Percentiles rank a stretch among this genome's conserved stretches.
phyloP scores from a whole-genome alignment of 805 yeast genomes.

The Jamesozyma gamospora region DNA sequence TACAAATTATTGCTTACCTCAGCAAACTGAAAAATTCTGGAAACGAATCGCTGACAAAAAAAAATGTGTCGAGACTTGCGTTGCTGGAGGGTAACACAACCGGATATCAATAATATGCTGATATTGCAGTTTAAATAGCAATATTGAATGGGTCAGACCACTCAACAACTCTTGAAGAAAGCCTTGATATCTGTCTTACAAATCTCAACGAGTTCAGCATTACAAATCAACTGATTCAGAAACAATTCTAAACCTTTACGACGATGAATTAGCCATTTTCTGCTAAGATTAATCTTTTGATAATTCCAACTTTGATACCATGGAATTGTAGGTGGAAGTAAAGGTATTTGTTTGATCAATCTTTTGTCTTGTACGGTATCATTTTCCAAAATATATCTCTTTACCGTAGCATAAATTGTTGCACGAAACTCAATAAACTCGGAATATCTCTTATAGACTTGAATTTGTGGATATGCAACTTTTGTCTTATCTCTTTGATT shows the following conservation, averaged over 20 bases:
- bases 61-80: too few relatives aligned
- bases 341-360: slow-evolving; percentile 29
- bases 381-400: too few relatives aligned
- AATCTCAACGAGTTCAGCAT: slow-evolving; percentile 31
- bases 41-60: too few relatives aligned
- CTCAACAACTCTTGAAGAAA: slow-evolving; percentile 1
- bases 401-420: too few relatives aligned
- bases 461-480: slow-evolving; percentile 24
- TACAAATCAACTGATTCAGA: slow-evolving; percentile 42
- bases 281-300: slow-evolving; percentile 29
- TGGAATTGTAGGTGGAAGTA: slow-evolving; percentile 42
- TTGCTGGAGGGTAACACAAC: neutral
- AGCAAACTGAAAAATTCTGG: too few relatives aligned
- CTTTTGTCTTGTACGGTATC: too few relatives aligned
- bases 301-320: slow-evolving; percentile 29
- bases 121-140: too few relatives aligned
- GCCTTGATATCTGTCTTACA: slow-evolving; percentile 4
- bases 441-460: slow-evolving; percentile 50
- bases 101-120: too few relatives aligned
- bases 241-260: slow-evolving; percentile 53
- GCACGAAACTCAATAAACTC: slow-evolving; percentile 47
- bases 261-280: slow-evolving; percentile 42
- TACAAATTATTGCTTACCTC: too few relatives aligned
- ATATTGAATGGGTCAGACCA: too few relatives aligned
- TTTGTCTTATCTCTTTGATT: neutral